Evolutionary conservation across 1,284 basidiomycete genomes (phyloP).

Genomic region (Ustilago xerochloae): DNA sequence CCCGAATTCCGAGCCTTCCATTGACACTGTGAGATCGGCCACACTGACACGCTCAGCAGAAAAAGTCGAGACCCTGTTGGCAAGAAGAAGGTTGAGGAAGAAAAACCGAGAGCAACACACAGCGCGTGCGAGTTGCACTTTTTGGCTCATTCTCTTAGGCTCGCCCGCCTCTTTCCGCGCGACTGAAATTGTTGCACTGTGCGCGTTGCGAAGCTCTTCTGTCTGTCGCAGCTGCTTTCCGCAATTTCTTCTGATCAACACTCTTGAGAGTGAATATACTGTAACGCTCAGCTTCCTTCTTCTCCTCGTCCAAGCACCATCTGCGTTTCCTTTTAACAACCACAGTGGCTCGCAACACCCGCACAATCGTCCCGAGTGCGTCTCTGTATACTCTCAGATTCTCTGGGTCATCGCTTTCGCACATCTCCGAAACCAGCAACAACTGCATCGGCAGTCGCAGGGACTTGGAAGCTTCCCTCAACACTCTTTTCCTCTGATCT

Average conservation of each 20-base stretch:
- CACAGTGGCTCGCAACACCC: neutral
- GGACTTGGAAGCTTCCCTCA: neutral
- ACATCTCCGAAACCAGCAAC: neutral
- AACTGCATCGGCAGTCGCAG: neutral
- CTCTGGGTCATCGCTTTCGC: no score
- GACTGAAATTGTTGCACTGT: neutral
- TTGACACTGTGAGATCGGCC: neutral
- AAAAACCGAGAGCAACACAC: constrained; percentile 5
- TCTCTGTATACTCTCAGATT: no score
- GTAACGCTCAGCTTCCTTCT: neutral
- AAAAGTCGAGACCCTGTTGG: no score
- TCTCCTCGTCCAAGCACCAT: constrained; percentile 1
- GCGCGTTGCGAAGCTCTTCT: neutral
- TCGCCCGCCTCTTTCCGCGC: constrained; percentile 2
- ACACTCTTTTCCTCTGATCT: neutral
- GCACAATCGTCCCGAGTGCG: neutral
- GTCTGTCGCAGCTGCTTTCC: neutral
- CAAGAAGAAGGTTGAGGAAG: constrained; percentile 22
- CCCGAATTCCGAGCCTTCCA: no score
- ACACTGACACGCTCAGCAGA: no score
- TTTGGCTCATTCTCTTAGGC: neutral
- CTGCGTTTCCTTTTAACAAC: neutral
- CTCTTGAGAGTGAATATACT: constrained; percentile 9
- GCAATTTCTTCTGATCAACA: constrained; percentile 29
- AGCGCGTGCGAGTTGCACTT: neutral